These are phyloP conservation scores for Lotus japonicus DNA, from an alignment of 306 rosid species.

Conservation along the genomic window DNA sequence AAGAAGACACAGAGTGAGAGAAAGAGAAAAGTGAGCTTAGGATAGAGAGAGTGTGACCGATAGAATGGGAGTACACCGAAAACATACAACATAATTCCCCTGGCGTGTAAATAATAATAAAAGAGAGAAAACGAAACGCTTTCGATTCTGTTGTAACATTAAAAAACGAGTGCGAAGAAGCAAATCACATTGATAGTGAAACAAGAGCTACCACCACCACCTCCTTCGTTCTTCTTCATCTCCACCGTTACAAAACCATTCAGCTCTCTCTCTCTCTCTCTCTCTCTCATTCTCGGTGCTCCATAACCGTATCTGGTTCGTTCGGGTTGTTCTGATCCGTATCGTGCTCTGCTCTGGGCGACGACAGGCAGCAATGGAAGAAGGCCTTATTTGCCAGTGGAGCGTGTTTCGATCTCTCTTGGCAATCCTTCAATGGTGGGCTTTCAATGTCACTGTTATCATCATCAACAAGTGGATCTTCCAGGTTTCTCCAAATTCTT, in stretches of 20 bases:
- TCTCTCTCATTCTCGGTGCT: background rate
- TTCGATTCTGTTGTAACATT: background rate
- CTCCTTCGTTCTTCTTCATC: background rate
- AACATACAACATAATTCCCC: too few relatives aligned
- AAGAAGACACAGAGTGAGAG: too few relatives aligned
- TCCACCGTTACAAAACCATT: background rate
- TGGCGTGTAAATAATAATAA: background rate
- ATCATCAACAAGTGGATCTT: constrained; percentile 98
- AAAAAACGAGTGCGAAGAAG: too few relatives aligned
- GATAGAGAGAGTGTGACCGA: too few relatives aligned
- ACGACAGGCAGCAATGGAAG: constrained; percentile 49
- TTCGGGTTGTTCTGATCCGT: background rate
- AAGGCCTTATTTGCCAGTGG: constrained; percentile 70
- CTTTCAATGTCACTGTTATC: constrained; percentile 86
- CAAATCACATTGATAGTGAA: background rate
- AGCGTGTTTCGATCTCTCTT: constrained; percentile 71
- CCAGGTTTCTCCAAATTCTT: constrained; percentile 49
- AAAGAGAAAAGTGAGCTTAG: too few relatives aligned
- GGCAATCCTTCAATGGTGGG: constrained; percentile 93
- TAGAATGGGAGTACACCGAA: too few relatives aligned
- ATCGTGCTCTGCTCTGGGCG: background rate
- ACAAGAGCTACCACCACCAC: background rate
- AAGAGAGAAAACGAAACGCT: background rate
- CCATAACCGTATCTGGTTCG: background rate
- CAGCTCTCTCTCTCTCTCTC: background rate